These are phyloP conservation scores for Sarcodon aspratus DNA, from an alignment of 768 basidiomycete genomes.

Conservation along the genomic window DNA sequence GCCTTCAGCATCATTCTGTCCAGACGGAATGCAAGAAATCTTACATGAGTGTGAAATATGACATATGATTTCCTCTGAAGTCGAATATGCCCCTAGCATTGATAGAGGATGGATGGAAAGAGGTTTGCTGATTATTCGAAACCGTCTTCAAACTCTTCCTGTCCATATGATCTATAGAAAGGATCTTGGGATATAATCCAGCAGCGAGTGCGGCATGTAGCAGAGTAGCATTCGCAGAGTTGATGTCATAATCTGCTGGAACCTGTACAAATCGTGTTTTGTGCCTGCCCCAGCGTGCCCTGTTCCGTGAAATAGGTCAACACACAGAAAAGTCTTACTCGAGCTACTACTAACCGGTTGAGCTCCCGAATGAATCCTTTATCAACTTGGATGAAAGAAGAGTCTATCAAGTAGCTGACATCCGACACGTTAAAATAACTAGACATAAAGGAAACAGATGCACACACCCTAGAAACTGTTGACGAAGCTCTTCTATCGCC, in stretches of 20 bases:
- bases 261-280: slow-evolving; percentile 67
- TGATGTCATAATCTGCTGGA: slow-evolving; percentile 59
- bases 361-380: slow-evolving; percentile 56
- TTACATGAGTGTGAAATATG: slow-evolving; percentile 85
- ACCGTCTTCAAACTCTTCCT: slow-evolving; percentile 55
- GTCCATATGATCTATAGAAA: slow-evolving; percentile 47
- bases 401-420: slow-evolving; percentile 76
- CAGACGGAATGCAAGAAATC: slow-evolving; percentile 9
- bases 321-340: not conserved
- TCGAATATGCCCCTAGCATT: slow-evolving; percentile 53
- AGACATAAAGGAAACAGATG: not conserved
- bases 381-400: slow-evolving; percentile 69
- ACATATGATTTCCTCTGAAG: slow-evolving; percentile 63
- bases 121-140: slow-evolving; percentile 65
- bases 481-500: slow-evolving; percentile 93
- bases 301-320: slow-evolving; percentile 15
- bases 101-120: slow-evolving; percentile 86
- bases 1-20: slow-evolving; percentile 5
- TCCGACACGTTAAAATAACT: not conserved
- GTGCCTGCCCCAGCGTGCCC: slow-evolving; percentile 65
- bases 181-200: slow-evolving; percentile 85
- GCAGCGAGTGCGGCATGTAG: slow-evolving; percentile 77
- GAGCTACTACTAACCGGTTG: slow-evolving; percentile 32
- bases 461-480: slow-evolving; percentile 38
- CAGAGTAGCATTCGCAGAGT: slow-evolving; percentile 53